Conservation (phyloP, 805 yeast species). For the Candida ulmi region DNA sequence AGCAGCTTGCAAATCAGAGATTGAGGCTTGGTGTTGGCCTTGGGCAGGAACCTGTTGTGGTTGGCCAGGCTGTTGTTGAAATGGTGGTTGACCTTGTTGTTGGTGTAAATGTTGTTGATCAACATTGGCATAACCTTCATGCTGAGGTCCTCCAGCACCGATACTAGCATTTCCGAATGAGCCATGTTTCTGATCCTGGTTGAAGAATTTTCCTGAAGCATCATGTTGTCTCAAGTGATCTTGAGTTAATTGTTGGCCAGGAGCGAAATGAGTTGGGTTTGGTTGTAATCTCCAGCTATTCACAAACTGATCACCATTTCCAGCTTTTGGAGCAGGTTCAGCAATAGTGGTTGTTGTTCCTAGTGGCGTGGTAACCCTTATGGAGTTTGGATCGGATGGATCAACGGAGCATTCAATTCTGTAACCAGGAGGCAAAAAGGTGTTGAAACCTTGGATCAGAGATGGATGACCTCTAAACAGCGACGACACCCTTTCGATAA, state of each 20-base stretch:
- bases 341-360: conserved; percentile 60
- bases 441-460: conserved; percentile 94
- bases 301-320: conserved; percentile 6
- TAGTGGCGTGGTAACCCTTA: conserved; percentile 91
- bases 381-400: conserved; percentile 87
- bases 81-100: no score
- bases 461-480: conserved; percentile 90
- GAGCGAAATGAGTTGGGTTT: conserved; percentile 1
- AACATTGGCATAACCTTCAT: neutral
- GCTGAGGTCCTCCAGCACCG: conserved; percentile 1
- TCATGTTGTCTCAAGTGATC: neutral
- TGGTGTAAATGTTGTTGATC: conserved; percentile 9
- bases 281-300: neutral
- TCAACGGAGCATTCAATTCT: conserved; percentile 85
- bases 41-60: conserved; percentile 20
- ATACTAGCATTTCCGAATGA: conserved; percentile 3
- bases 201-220: neutral
- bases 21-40: conserved; percentile 16
- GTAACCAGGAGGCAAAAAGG: conserved; percentile 96
- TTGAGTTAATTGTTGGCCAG: neutral
- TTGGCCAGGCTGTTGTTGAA: conserved; percentile 20
- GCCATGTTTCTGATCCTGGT: neutral
- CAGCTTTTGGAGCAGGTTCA: conserved; percentile 11
- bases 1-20: conserved; percentile 34
- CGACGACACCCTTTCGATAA: conserved; percentile 88